A percentile compares a stretch with the other conserved stretches of the same genome.
Conservation (phyloP, 441 rosid genomes). For the Gossypium lobatum region DNA sequence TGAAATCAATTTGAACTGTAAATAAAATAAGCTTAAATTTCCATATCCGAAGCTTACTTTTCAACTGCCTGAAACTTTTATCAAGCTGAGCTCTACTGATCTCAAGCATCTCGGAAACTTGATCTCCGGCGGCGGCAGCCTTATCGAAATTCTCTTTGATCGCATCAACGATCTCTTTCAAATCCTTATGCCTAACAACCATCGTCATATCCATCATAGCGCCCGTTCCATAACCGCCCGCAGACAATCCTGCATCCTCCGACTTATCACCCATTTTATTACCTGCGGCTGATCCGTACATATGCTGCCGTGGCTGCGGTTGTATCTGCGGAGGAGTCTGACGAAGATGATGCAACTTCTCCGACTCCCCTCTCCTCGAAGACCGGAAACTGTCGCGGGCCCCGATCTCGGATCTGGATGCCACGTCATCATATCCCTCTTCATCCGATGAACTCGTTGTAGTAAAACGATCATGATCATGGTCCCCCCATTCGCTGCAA, state of each 20-base stretch:
- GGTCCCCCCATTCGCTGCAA: conserved; percentile 94
- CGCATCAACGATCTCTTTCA: conserved; percentile 82
- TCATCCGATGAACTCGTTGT: conserved; percentile 47
- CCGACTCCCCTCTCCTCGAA: conserved; percentile 33
- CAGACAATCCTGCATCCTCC: conserved; percentile 44
- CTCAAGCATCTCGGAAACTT: conserved; percentile 76
- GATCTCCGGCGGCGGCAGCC: conserved; percentile 75
- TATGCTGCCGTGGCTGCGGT: conserved; percentile 26
- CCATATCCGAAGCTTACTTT: conserved; percentile 37
- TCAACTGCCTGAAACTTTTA: conserved; percentile 78
- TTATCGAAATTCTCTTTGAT: conserved; percentile 68
- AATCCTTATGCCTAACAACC: conserved; percentile 85
- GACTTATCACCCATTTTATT: conserved; percentile 30
- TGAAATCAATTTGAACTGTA: neutral
- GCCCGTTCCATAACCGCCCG: conserved; percentile 43
- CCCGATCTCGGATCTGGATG: conserved; percentile 65
- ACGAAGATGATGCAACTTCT: conserved; percentile 24
- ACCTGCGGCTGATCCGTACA: conserved; percentile 15
- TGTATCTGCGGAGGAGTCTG: neutral
- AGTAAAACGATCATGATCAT: conserved; percentile 42
- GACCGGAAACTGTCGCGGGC: conserved; percentile 29
- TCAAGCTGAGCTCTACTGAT: conserved; percentile 84
- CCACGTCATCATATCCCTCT: conserved; percentile 34
- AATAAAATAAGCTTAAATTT: neutral
- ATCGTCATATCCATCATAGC: conserved; percentile 58